Conservation (phyloP, 108 stramenopile genomes). For the Nitzschia sp. region DNA sequence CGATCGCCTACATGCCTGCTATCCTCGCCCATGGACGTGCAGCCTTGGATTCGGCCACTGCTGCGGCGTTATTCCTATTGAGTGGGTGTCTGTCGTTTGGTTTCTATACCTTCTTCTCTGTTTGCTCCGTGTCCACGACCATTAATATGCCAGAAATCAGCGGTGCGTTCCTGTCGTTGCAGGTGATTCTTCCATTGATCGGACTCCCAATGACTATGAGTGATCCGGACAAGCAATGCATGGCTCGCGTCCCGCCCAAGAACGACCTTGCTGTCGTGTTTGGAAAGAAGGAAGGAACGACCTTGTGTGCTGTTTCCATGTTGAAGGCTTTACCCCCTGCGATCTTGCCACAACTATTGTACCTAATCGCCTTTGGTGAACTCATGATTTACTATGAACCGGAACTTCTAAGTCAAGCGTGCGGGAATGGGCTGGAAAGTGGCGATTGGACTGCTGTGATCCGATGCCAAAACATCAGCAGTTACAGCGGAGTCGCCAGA, state of each 20-base stretch:
- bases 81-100: slow-evolving; percentile 59
- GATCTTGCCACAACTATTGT: slow-evolving; percentile 63
- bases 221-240: slow-evolving; percentile 55
- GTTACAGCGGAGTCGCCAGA: slow-evolving; percentile 61
- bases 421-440: slow-evolving; percentile 8
- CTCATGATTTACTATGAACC: slow-evolving; percentile 49
- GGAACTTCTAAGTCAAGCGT: slow-evolving; percentile 20
- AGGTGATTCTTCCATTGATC: slow-evolving; percentile 64
- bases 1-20: slow-evolving; percentile 62
- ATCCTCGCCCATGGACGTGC: slow-evolving; percentile 80
- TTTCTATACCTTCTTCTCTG: slow-evolving; percentile 59
- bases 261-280: slow-evolving; percentile 73
- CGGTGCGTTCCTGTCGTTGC: slow-evolving; percentile 61
- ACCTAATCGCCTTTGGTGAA: slow-evolving; percentile 67
- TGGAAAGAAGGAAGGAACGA: slow-evolving; percentile 55
- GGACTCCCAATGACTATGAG: slow-evolving; percentile 69
- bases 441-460: slow-evolving; percentile 49
- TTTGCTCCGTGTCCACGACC: slow-evolving; percentile 58
- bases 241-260: slow-evolving; percentile 82
- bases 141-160: slow-evolving; percentile 55
- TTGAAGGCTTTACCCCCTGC: slow-evolving; percentile 65
- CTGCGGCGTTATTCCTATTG: slow-evolving; percentile 60
- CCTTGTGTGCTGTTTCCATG: slow-evolving; percentile 40
- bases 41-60: slow-evolving; percentile 61
- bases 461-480: slow-evolving; percentile 63